Percentiles rank a stretch among this genome's conserved stretches.
These are phyloP conservation scores for Schizonepeta tenuifolia DNA, from an alignment of 257 asterid genomes.

Conservation along the genomic window DNA sequence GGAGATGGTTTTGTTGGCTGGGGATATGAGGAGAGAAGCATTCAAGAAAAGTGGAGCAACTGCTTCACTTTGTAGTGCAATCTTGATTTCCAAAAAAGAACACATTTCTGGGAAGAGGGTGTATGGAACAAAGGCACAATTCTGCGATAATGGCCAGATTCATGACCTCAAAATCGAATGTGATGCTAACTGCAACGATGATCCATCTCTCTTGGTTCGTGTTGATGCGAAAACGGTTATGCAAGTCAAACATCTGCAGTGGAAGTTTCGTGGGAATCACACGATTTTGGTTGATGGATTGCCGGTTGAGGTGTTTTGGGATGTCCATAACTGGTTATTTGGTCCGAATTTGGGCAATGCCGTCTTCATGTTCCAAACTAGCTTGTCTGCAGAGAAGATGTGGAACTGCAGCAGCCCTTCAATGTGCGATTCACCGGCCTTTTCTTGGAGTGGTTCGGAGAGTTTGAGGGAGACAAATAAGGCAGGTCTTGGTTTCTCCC, in stretches of 20 bases:
- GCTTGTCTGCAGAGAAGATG: conserved; percentile 66
- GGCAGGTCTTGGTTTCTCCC: conserved; percentile 70
- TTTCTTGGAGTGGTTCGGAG: conserved; percentile 58
- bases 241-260: conserved; percentile 71
- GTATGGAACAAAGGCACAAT: conserved; percentile 68
- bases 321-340: conserved; percentile 88
- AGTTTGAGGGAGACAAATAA: conserved; percentile 51
- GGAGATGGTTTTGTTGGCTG: conserved; percentile 68
- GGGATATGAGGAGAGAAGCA: conserved; percentile 87
- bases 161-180: conserved; percentile 85
- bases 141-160: conserved; percentile 62
- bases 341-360: conserved; percentile 67
- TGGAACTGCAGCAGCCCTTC: conserved; percentile 50
- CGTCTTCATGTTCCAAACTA: conserved; percentile 75
- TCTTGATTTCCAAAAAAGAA: conserved; percentile 69
- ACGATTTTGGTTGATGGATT: conserved; percentile 77
- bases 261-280: conserved; percentile 89
- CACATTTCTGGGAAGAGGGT: conserved; percentile 77
- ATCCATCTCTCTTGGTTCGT: conserved; percentile 64
- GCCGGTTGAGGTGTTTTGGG: conserved; percentile 87
- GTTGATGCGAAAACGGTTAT: conserved; percentile 69
- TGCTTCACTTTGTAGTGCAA: conserved; percentile 48
- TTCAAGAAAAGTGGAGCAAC: conserved; percentile 67
- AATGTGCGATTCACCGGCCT: conserved; percentile 42
- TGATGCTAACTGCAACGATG: conserved; percentile 49